These are phyloP conservation scores for Chalciporus sp. DNA, from an alignment of 1,284 basidiomycete species.

Conservation along the genomic window DNA sequence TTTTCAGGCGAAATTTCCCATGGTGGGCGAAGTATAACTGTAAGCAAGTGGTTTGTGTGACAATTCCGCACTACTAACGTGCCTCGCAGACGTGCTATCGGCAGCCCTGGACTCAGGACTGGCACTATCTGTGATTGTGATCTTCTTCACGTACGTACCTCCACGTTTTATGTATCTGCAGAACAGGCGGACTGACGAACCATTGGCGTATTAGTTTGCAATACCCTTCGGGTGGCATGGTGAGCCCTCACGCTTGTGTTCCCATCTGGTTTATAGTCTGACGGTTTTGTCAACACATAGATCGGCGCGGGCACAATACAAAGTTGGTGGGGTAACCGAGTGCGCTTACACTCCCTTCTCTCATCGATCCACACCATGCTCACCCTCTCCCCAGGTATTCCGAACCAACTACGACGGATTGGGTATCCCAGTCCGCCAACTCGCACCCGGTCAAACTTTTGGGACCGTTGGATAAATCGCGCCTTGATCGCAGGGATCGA, in stretches of 20 bases:
- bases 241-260: slow-evolving; percentile 7
- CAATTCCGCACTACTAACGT: too few species aligned
- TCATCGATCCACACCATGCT: too few species aligned
- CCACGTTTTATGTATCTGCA: background rate
- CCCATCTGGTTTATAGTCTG: background rate
- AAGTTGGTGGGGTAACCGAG: slow-evolving; percentile 59
- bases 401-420: slow-evolving; percentile 39
- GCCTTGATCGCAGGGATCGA: background rate
- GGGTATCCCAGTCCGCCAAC: slow-evolving; percentile 41
- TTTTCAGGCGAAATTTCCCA: slow-evolving; percentile 51
- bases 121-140: slow-evolving; percentile 49
- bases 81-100: slow-evolving; percentile 51
- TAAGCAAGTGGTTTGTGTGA: slow-evolving; percentile 17
- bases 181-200: background rate
- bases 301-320: slow-evolving; percentile 47
- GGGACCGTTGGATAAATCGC: slow-evolving; percentile 19
- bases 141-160: slow-evolving; percentile 49
- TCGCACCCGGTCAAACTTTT: slow-evolving; percentile 42
- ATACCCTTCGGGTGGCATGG: slow-evolving; percentile 32
- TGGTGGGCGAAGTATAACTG: slow-evolving; percentile 80
- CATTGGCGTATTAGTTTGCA: slow-evolving; percentile 33
- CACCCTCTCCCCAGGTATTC: slow-evolving; percentile 27
- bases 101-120: slow-evolving; percentile 62
- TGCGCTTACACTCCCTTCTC: too few species aligned
- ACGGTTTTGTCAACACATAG: slow-evolving; percentile 21